Evolutionary conservation across 208 protist genomes (phyloP).

Genomic region (Leishmania amazonensis): DNA sequence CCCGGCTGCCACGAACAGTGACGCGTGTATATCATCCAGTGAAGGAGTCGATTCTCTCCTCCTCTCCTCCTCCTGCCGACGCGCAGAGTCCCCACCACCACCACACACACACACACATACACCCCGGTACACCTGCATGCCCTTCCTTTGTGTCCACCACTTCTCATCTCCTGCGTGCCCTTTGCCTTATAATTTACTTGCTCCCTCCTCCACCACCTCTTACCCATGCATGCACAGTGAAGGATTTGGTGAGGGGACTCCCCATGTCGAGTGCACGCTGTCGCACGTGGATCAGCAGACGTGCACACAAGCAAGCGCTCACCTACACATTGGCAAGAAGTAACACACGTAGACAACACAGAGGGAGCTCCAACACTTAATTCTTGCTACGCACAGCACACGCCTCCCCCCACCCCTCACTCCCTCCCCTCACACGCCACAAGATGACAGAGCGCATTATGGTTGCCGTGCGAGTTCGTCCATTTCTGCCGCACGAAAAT

Average conservation of each 20-base stretch:
- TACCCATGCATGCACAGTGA: background rate
- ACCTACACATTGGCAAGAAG: background rate
- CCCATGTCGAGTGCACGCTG: background rate
- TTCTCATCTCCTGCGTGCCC: background rate
- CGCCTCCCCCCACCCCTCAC: background rate
- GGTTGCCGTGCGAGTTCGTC: constrained; percentile 89
- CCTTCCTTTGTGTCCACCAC: background rate
- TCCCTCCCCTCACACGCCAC: no score
- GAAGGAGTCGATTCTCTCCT: background rate
- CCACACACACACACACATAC: background rate
- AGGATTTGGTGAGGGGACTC: background rate
- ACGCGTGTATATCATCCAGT: background rate
- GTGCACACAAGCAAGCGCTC: background rate
- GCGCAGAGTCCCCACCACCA: no score
- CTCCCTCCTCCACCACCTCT: background rate
- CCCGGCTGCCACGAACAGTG: background rate
- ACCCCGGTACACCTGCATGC: background rate
- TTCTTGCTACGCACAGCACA: background rate
- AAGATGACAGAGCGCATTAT: constrained; percentile 70
- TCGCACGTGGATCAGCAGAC: background rate
- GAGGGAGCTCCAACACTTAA: background rate
- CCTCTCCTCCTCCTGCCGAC: background rate
- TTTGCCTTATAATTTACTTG: background rate
- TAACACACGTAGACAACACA: background rate
- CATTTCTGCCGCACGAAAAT: constrained; percentile 81